Percentiles rank a stretch among this genome's conserved stretches.
Evolutionary conservation across 148 eudicot genomes (phyloP).

Genomic region (Silene conica): DNA sequence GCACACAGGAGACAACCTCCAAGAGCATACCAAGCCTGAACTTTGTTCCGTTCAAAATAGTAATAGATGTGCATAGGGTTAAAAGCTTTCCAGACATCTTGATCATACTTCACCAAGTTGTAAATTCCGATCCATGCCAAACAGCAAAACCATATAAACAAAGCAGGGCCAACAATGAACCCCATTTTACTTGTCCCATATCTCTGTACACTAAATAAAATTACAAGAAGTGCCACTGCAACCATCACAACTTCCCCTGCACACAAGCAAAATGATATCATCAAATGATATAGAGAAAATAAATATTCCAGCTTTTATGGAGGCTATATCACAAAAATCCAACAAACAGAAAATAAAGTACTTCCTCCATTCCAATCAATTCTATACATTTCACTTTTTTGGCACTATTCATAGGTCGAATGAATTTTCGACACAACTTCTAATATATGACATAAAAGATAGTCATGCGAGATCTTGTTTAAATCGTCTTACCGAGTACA

Average conservation of each 20-base stretch:
- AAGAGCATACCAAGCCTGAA: constrained; percentile 91
- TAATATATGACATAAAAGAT: too few species aligned
- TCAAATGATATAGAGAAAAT: neutral
- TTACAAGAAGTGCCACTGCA: constrained; percentile 76
- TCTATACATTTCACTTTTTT: too few species aligned
- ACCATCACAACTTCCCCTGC: constrained; percentile 91
- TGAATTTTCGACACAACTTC: too few species aligned
- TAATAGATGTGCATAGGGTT: constrained; percentile 90
- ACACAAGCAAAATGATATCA: constrained; percentile 18
- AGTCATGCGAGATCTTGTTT: too few species aligned
- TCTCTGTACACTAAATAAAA: constrained; percentile 85
- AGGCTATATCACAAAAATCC: constrained; percentile 1
- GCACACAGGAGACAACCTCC: constrained; percentile 96
- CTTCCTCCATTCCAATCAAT: too few species aligned
- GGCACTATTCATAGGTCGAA: too few species aligned
- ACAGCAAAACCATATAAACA: constrained; percentile 93
- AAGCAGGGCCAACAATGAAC: constrained; percentile 88
- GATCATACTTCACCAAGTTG: constrained; percentile 78
- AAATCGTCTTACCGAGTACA: too few species aligned
- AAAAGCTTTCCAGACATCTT: constrained; percentile 75
- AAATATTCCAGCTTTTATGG: neutral
- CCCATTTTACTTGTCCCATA: constrained; percentile 99
- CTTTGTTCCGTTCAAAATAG: constrained; percentile 76
- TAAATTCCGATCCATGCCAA: constrained; percentile 85
- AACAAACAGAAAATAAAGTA: constrained; percentile 1